These are phyloP conservation scores for Vaccinium macrocarpon DNA, from an alignment of 148 eudicot species.

Conservation along the genomic window DNA sequence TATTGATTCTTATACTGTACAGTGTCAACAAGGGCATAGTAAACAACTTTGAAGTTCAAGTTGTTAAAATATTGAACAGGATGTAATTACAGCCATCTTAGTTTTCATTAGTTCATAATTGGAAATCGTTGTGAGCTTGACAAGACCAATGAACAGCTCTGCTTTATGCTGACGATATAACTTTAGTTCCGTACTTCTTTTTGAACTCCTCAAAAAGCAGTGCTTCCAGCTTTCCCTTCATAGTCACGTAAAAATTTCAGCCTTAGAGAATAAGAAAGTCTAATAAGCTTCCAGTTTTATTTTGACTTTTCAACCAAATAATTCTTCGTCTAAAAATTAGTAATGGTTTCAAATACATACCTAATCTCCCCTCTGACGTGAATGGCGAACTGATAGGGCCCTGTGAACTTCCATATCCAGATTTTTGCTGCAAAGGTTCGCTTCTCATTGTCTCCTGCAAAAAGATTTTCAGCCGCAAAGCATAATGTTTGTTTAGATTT, in stretches of 20 bases:
- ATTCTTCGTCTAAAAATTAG: not conserved
- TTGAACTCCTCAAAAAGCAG: not conserved
- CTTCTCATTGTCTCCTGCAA: slow-evolving; percentile 16
- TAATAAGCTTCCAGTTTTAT: not conserved
- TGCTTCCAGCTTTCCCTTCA: not conserved
- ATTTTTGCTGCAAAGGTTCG: not conserved
- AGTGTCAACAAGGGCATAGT: not conserved
- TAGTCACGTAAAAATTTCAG: not conserved
- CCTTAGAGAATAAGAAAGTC: not conserved
- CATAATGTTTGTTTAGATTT: not conserved
- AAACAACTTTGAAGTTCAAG: slow-evolving; percentile 1
- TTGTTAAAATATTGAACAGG: not conserved
- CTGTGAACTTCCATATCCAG: slow-evolving; percentile 7
- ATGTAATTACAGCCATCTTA: not conserved
- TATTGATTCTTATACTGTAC: not conserved
- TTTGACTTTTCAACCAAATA: not conserved
- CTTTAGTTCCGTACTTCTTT: not conserved
- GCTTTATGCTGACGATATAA: not conserved
- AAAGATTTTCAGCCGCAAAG: not conserved
- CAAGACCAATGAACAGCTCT: not conserved
- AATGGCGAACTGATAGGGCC: slow-evolving; percentile 1
- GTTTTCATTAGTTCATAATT: not conserved
- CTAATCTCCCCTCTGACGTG: not conserved
- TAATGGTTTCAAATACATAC: not conserved
- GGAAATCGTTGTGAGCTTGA: not conserved